These are phyloP conservation scores for Tetrapisispora phaffii DNA, from an alignment of 805 yeast genomes.

Conservation along the genomic window DNA sequence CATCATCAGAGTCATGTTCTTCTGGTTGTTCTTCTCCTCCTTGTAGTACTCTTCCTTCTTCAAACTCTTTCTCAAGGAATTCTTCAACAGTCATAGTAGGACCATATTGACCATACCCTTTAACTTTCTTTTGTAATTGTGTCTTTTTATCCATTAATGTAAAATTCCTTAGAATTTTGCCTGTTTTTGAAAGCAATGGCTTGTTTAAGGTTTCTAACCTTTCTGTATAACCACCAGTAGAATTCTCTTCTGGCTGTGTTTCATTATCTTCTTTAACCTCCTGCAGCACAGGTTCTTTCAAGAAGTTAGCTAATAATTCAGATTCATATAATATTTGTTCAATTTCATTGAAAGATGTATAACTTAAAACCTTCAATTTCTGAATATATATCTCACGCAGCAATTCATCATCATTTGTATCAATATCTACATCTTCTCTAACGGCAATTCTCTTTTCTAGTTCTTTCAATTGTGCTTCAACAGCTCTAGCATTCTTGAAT, in stretches of 20 bases:
- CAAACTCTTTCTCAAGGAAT: conserved; percentile 73
- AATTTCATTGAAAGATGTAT: conserved; percentile 45
- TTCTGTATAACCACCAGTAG: conserved; percentile 48
- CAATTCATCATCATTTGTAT: conserved; percentile 60
- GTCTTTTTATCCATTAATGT: conserved; percentile 54
- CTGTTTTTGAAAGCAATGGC: conserved; percentile 56
- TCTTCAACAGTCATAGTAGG: conserved; percentile 96
- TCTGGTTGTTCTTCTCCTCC: conserved; percentile 34
- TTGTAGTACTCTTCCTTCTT: conserved; percentile 69
- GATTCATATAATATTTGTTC: conserved; percentile 57
- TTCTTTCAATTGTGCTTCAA: conserved; percentile 35
- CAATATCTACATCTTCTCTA: conserved; percentile 26
- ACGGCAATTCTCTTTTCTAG: conserved; percentile 30
- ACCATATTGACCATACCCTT: conserved; percentile 83
- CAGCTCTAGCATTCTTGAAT: conserved; percentile 49
- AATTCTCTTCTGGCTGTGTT: conserved; percentile 4
- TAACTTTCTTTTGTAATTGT: conserved; percentile 53
- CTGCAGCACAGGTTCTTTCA: conserved; percentile 13
- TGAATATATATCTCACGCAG: conserved; percentile 47
- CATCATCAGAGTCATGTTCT: conserved; percentile 39
- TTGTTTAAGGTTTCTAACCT: conserved; percentile 43
- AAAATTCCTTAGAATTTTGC: conserved; percentile 78
- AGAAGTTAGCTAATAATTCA: conserved; percentile 44
- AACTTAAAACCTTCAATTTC: conserved; percentile 42
- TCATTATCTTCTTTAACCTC: not conserved